These are phyloP conservation scores for Dipteronia sinensis DNA, from an alignment of 345 rosid species.

Conservation along the genomic window DNA sequence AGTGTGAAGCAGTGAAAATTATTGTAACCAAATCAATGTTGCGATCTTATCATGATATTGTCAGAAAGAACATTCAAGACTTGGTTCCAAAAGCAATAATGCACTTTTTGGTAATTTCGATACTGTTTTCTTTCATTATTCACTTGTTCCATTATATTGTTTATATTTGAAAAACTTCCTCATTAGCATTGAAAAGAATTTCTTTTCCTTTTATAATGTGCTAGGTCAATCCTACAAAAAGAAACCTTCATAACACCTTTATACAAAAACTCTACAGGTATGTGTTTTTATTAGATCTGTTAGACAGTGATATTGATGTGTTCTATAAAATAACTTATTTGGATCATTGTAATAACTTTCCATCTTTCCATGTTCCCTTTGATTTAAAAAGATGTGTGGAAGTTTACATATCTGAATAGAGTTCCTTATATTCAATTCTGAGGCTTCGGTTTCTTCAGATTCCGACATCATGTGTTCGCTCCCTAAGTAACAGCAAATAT, in stretches of 20 bases:
- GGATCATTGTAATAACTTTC: not conserved
- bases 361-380: not conserved
- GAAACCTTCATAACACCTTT: constrained; percentile 36
- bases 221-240: constrained; percentile 44
- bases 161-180: not conserved
- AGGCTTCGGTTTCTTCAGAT: not conserved
- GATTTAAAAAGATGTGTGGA: not conserved
- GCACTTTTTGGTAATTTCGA: constrained; percentile 42
- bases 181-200: not conserved
- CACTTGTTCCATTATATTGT: not conserved
- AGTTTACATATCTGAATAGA: not conserved
- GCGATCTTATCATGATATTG: constrained; percentile 45
- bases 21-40: constrained; percentile 37
- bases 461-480: no score
- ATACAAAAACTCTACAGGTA: constrained; percentile 39
- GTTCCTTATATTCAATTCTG: not conserved
- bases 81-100: constrained; percentile 46
- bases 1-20: constrained; percentile 37
- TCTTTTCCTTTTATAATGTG: constrained; percentile 1
- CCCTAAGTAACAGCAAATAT: not conserved
- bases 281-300: not conserved
- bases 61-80: constrained; percentile 37
- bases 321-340: not conserved
- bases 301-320: not conserved
- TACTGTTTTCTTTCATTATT: not conserved